Conservation (phyloP, 1,284 basidiomycete species). For the Caloboletus inedulis region DNA sequence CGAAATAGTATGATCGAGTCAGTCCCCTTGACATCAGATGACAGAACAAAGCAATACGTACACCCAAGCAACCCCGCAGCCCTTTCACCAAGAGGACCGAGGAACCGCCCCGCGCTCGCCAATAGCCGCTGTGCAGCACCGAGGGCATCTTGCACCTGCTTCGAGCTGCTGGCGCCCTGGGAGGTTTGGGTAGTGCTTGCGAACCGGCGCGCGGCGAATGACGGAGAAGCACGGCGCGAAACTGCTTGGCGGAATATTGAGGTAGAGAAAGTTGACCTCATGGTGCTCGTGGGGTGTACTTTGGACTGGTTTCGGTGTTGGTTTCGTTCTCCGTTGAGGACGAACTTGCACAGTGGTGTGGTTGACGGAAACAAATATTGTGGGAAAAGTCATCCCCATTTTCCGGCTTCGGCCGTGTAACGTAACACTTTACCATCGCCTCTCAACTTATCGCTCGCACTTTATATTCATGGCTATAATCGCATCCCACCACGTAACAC, state of each 20-base stretch:
- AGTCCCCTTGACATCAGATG: neutral
- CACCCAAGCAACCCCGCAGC: slow-evolving; percentile 63
- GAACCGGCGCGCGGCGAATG: slow-evolving; percentile 24
- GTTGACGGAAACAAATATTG: neutral
- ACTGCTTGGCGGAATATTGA: slow-evolving; percentile 21
- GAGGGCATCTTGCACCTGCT: slow-evolving; percentile 68
- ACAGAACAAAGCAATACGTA: slow-evolving; percentile 37
- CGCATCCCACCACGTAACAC: no score
- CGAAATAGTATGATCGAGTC: neutral
- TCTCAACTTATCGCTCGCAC: no score
- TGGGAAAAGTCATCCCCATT: neutral
- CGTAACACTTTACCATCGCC: no score
- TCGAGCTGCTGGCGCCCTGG: slow-evolving; percentile 44
- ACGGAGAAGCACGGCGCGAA: slow-evolving; percentile 15
- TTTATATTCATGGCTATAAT: no score
- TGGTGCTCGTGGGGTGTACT: slow-evolving; percentile 6
- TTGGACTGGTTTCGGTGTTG: slow-evolving; percentile 8
- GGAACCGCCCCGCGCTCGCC: slow-evolving; percentile 49
- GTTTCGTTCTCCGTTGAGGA: slow-evolving; percentile 2
- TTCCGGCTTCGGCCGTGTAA: slow-evolving; percentile 3
- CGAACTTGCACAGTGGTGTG: neutral
- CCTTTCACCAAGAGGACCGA: slow-evolving; percentile 60
- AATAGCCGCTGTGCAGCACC: slow-evolving; percentile 56
- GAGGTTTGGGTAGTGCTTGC: slow-evolving; percentile 18
- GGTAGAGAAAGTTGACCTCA: slow-evolving; percentile 27